phyloP scores from a whole-genome alignment of 2,329 filamentous ascomycete genomes.

The Penicillium oxalicum region DNA sequence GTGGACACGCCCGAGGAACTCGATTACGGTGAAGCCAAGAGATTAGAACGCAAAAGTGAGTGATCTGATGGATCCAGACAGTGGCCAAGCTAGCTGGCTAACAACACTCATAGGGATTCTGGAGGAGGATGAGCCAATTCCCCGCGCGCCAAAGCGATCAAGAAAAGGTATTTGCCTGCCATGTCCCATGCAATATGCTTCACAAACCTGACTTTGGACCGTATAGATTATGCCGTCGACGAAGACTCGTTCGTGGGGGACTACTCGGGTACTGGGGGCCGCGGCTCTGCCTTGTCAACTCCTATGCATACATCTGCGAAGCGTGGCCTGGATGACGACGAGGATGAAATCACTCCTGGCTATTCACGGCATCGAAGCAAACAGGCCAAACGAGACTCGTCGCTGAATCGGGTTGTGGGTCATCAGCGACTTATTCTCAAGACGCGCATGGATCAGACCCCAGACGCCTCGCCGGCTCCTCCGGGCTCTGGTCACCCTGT shows the following conservation, averaged over 20 bases:
- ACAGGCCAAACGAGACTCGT: slow-evolving; percentile 34
- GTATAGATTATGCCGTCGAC: slow-evolving; percentile 26
- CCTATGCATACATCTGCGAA: slow-evolving; percentile 34
- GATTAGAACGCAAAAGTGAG: slow-evolving; percentile 43
- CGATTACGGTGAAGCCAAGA: slow-evolving; percentile 45
- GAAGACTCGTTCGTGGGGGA: slow-evolving; percentile 32
- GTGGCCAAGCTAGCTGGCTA: slow-evolving; percentile 3
- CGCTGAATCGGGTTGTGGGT: slow-evolving; percentile 30
- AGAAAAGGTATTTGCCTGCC: slow-evolving; percentile 34
- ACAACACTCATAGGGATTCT: slow-evolving; percentile 36
- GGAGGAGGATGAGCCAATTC: slow-evolving; percentile 44
- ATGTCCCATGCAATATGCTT: slow-evolving; percentile 1
- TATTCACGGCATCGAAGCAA: slow-evolving; percentile 37
- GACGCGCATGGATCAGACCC: slow-evolving; percentile 40
- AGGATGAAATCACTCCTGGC: slow-evolving; percentile 35
- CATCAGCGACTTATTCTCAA: slow-evolving; percentile 41
- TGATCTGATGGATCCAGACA: slow-evolving; percentile 1
- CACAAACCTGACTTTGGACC: slow-evolving; percentile 3
- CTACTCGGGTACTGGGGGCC: slow-evolving; percentile 24
- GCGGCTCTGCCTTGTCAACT: slow-evolving; percentile 31
- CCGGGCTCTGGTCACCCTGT: slow-evolving; percentile 39
- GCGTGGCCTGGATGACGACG: slow-evolving; percentile 35
- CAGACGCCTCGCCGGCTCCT: slow-evolving; percentile 41
- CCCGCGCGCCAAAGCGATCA: slow-evolving; percentile 40
- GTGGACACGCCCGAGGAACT: slow-evolving; percentile 45